Evolutionary conservation across 352 stramenopile species (phyloP).

Genomic region (Pythium phragmiticola): DNA sequence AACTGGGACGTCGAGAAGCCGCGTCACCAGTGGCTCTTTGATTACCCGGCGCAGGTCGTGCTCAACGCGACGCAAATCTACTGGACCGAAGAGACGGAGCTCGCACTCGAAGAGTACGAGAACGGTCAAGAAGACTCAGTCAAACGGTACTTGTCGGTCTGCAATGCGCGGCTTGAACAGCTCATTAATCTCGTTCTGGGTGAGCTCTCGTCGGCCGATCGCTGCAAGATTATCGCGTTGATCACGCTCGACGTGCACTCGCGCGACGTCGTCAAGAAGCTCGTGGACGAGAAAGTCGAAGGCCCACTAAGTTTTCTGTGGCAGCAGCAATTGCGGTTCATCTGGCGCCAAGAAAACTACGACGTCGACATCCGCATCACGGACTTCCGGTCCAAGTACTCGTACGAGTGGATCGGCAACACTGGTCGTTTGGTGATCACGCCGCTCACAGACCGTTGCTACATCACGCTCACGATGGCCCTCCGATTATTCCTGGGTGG

Average conservation of each 20-base stretch:
- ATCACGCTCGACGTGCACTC: slow-evolving; percentile 97
- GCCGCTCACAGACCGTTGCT: slow-evolving; percentile 95
- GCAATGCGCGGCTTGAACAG: slow-evolving; percentile 86
- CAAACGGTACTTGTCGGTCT: slow-evolving; percentile 78
- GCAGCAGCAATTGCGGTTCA: slow-evolving; percentile 88
- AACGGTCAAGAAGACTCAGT: slow-evolving; percentile 88
- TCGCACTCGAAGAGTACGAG: slow-evolving; percentile 86
- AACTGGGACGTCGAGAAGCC: slow-evolving; percentile 96
- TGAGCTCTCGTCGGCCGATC: slow-evolving; percentile 85
- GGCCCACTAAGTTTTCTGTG: slow-evolving; percentile 85
- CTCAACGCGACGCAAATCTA: slow-evolving; percentile 90
- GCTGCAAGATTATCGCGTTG: slow-evolving; percentile 94
- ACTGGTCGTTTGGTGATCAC: slow-evolving; percentile 94
- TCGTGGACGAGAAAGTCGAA: slow-evolving; percentile 89
- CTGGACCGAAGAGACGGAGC: slow-evolving; percentile 97
- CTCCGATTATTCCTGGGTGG: slow-evolving; percentile 95
- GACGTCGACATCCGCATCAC: slow-evolving; percentile 97
- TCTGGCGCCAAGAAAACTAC: slow-evolving; percentile 91
- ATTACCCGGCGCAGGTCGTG: slow-evolving; percentile 93
- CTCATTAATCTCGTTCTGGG: slow-evolving; percentile 92
- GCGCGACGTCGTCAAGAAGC: slow-evolving; percentile 90
- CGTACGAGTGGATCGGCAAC: slow-evolving; percentile 89
- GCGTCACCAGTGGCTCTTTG: slow-evolving; percentile 96
- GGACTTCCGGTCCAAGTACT: slow-evolving; percentile 94
- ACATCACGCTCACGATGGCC: slow-evolving; percentile 97